phyloP scores from a whole-genome alignment of 164 flowering plant species.

The Vitis cinerea region DNA sequence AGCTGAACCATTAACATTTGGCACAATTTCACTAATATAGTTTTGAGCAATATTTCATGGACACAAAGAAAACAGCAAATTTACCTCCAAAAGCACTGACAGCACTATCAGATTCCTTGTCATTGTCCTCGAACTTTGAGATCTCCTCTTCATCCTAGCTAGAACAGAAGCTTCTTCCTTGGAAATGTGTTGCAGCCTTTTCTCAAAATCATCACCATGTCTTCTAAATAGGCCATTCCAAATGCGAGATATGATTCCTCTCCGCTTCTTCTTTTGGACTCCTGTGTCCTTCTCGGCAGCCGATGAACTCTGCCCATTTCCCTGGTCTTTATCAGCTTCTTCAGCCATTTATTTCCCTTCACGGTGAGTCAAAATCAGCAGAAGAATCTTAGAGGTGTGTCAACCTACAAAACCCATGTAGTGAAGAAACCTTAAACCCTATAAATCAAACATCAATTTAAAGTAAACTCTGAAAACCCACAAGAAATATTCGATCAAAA shows the following conservation, averaged over 20 bases:
- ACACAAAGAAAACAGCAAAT: neutral
- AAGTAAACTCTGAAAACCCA: too few species aligned
- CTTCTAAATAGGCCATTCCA: conserved; percentile 65
- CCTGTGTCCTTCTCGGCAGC: conserved; percentile 11
- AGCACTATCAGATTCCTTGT: conserved; percentile 52
- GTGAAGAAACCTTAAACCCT: too few species aligned
- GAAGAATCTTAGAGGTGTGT: too few species aligned
- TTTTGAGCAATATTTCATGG: too few species aligned
- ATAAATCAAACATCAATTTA: too few species aligned
- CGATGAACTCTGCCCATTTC: conserved; percentile 3
- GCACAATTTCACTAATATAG: too few species aligned
- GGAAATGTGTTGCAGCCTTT: conserved; percentile 68
- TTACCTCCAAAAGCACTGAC: conserved; percentile 74
- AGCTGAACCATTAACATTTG: neutral
- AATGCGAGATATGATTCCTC: conserved; percentile 64
- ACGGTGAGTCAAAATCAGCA: too few species aligned
- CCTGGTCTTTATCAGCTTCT: conserved; percentile 9
- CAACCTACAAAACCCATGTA: too few species aligned
- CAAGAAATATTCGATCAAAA: too few species aligned
- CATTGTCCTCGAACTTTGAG: conserved; percentile 49
- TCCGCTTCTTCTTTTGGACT: conserved; percentile 30
- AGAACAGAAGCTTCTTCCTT: conserved; percentile 79
- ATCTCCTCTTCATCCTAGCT: conserved; percentile 60
- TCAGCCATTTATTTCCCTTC: too few species aligned
- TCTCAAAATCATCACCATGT: conserved; percentile 73